A percentile compares a stretch with the other conserved stretches of the same genome.
These are phyloP conservation scores for Cadophora sp. DNA, from an alignment of 2,329 filamentous ascomycete species.

Conservation along the genomic window DNA sequence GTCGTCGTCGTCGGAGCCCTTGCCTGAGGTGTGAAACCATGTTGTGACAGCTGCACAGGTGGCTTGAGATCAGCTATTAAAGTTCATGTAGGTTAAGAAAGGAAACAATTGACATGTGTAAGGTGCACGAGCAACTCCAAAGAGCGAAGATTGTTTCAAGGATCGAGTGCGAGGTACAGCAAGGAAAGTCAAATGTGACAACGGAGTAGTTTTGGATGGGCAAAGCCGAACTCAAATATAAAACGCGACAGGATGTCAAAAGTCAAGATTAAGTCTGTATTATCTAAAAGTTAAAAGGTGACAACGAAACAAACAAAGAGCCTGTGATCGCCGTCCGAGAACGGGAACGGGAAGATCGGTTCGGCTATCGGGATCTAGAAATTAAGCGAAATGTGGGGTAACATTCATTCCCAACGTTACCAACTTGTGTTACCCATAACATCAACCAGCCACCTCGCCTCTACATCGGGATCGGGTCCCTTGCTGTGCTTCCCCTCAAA, in stretches of 20 bases:
- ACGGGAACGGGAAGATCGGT: background rate
- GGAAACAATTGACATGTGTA: constrained; percentile 9
- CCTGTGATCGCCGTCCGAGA: background rate
- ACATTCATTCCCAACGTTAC: too few relatives aligned
- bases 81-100: background rate
- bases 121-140: constrained; percentile 1
- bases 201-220: constrained; percentile 2
- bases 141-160: background rate
- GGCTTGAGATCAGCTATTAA: background rate
- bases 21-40: background rate
- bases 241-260: background rate
- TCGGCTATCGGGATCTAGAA: constrained; percentile 3
- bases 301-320: constrained; percentile 4
- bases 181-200: constrained; percentile 7
- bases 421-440: too few relatives aligned
- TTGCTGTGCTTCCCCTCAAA: background rate
- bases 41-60: background rate
- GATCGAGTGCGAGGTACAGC: background rate
- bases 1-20: background rate
- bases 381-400: constrained; percentile 26
- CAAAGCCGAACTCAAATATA: background rate
- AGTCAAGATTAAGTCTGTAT: background rate
- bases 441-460: background rate
- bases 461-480: background rate
- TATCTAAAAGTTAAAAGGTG: background rate